Conservation (phyloP, 1,284 basidiomycete genomes). For the Heterobasidion annosum region DNA sequence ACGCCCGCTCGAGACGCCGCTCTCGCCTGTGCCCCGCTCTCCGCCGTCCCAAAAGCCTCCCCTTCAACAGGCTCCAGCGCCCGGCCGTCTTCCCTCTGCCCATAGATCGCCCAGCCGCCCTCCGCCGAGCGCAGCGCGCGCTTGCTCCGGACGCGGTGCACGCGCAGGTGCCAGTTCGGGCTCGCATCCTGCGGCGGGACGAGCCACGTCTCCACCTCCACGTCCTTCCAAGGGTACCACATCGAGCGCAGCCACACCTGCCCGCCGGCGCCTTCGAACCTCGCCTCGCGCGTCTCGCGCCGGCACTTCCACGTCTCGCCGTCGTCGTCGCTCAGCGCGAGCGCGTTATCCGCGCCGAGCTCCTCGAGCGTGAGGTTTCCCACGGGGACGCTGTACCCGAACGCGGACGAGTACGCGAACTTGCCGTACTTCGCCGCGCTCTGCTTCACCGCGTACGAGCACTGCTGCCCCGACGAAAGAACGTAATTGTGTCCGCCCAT, state of each 20-base stretch:
- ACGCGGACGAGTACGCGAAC: slow-evolving; percentile 64
- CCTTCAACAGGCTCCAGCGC: slow-evolving; percentile 37
- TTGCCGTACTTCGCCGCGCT: slow-evolving; percentile 75
- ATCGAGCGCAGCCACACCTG: slow-evolving; percentile 48
- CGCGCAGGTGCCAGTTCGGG: slow-evolving; percentile 61
- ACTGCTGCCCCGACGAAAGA: slow-evolving; percentile 70
- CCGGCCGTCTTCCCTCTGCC: slow-evolving; percentile 54
- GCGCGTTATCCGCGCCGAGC: slow-evolving; percentile 57
- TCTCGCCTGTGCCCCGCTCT: slow-evolving; percentile 34
- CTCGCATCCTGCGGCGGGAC: slow-evolving; percentile 49
- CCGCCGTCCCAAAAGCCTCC: slow-evolving; percentile 39
- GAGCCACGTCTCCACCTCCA: slow-evolving; percentile 69
- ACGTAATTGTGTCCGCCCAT: slow-evolving; percentile 60
- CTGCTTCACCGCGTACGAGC: slow-evolving; percentile 72
- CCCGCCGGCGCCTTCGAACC: slow-evolving; percentile 37
- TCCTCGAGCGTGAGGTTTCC: slow-evolving; percentile 65
- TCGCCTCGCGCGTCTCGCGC: slow-evolving; percentile 52
- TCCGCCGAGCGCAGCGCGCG: slow-evolving; percentile 51
- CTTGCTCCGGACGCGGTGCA: slow-evolving; percentile 52
- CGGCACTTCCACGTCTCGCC: slow-evolving; percentile 69
- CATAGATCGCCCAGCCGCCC: slow-evolving; percentile 66
- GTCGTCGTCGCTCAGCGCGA: slow-evolving; percentile 58
- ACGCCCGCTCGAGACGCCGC: slow-evolving; percentile 55
- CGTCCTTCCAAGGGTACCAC: slow-evolving; percentile 71
- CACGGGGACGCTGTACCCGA: slow-evolving; percentile 69